Percentiles rank a stretch among this genome's conserved stretches.
These are phyloP conservation scores for Debaryomycetaceae sp. DNA, from an alignment of 1,139 yeast genomes.

Conservation along the genomic window DNA sequence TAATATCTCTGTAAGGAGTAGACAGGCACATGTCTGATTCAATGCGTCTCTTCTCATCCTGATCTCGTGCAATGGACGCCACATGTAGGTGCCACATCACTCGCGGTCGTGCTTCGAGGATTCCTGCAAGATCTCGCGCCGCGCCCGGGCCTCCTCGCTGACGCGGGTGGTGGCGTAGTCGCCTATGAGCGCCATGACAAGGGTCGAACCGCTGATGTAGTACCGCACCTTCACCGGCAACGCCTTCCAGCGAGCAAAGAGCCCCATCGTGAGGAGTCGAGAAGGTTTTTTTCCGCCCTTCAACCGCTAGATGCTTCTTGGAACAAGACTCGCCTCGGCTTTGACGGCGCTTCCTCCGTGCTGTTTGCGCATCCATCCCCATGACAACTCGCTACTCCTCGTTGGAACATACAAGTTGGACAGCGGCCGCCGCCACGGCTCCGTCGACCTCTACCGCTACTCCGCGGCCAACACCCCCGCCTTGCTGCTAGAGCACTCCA, in stretches of 20 bases:
- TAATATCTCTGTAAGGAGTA: too few species aligned
- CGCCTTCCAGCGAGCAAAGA: conserved; percentile 35
- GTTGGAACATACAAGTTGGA: conserved; percentile 73
- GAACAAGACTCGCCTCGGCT: conserved; percentile 12
- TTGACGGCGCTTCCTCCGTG: conserved; percentile 70
- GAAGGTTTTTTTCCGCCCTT: neutral
- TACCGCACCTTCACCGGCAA: conserved; percentile 42
- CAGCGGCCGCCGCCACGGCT: conserved; percentile 53
- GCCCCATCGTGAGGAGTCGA: conserved; percentile 15
- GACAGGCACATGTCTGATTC: too few species aligned
- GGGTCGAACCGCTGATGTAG: conserved; percentile 44
- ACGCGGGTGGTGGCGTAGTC: conserved; percentile 38
- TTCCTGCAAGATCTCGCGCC: conserved; percentile 12
- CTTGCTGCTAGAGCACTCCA: conserved; percentile 13
- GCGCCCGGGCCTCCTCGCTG: conserved; percentile 33
- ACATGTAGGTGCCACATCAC: neutral
- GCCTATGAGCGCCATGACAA: conserved; percentile 40
- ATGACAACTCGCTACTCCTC: conserved; percentile 34
- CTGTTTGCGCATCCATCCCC: conserved; percentile 52
- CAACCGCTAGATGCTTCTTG: neutral
- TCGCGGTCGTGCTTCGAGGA: neutral
- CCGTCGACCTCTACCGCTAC: conserved; percentile 50
- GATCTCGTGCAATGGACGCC: too few species aligned
- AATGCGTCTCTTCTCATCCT: neutral
- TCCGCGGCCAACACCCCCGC: conserved; percentile 3